A percentile compares a stretch with the other conserved stretches of the same genome.
phyloP scores from a whole-genome alignment of 2,329 filamentous ascomycete species.

The Exophiala lecanii-corni region DNA sequence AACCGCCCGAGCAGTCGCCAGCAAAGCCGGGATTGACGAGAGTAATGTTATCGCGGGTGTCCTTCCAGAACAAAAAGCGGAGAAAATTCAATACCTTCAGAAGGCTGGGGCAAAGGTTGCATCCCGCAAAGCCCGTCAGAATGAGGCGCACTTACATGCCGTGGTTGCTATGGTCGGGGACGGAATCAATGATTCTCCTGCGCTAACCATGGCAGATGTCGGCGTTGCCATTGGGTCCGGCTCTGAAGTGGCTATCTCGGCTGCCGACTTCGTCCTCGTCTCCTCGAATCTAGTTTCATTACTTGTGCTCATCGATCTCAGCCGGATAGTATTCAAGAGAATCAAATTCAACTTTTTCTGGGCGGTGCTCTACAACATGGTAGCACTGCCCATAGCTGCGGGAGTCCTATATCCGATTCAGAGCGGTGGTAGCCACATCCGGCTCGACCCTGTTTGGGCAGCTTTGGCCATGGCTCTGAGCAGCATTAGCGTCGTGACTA shows the following conservation, averaged over 20 bases:
- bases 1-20: constrained; percentile 77
- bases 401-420: constrained; percentile 66
- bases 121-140: constrained; percentile 42
- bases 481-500: constrained; percentile 81
- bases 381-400: constrained; percentile 75
- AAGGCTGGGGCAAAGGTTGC: constrained; percentile 30
- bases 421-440: constrained; percentile 30
- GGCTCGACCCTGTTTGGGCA: constrained; percentile 63
- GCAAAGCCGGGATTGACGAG: constrained; percentile 67
- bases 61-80: constrained; percentile 71
- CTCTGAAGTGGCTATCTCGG: constrained; percentile 76
- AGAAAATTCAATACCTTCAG: constrained; percentile 37
- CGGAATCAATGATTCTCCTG: constrained; percentile 81
- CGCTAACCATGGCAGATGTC: constrained; percentile 75
- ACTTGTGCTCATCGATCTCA: constrained; percentile 70
- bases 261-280: constrained; percentile 75
- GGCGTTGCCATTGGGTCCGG: constrained; percentile 78
- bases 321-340: constrained; percentile 65
- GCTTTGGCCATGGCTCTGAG: constrained; percentile 88
- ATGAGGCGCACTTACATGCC: constrained; percentile 34
- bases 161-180: constrained; percentile 81
- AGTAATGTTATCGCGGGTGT: constrained; percentile 81
- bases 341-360: constrained; percentile 83
- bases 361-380: constrained; percentile 76
- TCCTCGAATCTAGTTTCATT: constrained; percentile 67